Evolutionary conservation across 2,329 filamentous ascomycete species (phyloP), one percentile per base, ranked within the genome.

Genomic region (Incumbomyces delicatus): DNA sequence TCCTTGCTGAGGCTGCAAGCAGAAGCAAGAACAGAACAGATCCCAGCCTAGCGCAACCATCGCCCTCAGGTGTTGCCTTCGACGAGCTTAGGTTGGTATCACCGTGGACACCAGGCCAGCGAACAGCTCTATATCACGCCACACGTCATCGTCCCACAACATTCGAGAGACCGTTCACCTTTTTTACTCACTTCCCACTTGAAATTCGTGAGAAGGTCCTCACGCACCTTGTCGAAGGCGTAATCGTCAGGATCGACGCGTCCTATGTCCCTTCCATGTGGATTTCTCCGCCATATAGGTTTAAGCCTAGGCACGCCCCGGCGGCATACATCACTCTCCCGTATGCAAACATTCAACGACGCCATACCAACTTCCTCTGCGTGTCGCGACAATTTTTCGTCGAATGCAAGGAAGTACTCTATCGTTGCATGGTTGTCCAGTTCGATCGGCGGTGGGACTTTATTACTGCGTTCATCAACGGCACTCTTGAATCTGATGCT

Each of bases 361-460:
- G 6, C 5, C 14, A 22, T 11, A 36, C 41, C 18, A 35, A 44
- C 29, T 44, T 22, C 20, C 41, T 44, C 10, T 37, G 31, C 32
- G 16, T 44, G 8, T 44, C 41, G 10, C 31, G 18, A 8, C 41
- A 44, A 20, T 44, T 44, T 33, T 44, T 44, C 31, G 22, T 22
- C 41, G 41, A 44, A 30, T 18, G 16, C 16, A 35, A 33, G 16
- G 18, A 29, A 27, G 31, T 36, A 8, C 17, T 44, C 8, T 44
- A 30, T 17, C 31, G 33, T 11, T 22, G 10, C 17, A 44, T 44
- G 31, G 32, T 16, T 22, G 41, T 44, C 31, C 35, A 36, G 12
- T 44, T 44, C 32, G 31, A 44, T 14, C 41, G 41, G 27, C 41
- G 41, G 3, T 44, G 41, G 41, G 41, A 44, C 27, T 37, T 44